Percentiles rank a stretch among this genome's conserved stretches.
Evolutionary conservation across 805 yeast species (phyloP).

Genomic region (Zygosaccharomyces lentus): DNA sequence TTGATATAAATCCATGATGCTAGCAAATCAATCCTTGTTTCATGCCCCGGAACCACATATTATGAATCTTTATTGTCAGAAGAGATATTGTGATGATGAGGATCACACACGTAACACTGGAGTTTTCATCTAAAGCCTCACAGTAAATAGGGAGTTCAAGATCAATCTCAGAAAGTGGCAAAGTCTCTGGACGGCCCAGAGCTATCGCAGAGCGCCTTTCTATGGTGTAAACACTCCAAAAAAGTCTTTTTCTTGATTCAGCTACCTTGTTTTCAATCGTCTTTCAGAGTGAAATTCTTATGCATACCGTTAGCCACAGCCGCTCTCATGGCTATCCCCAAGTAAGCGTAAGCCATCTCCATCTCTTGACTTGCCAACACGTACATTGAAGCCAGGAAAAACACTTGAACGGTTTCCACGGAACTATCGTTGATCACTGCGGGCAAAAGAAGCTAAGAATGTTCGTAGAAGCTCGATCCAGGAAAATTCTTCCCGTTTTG

Average conservation of each 20-base stretch:
- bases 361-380: constrained; percentile 12
- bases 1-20: constrained; percentile 10
- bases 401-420: constrained; percentile 11
- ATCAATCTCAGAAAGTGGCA: constrained; percentile 11
- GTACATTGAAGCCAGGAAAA: constrained; percentile 11
- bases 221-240: constrained; percentile 12
- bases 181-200: constrained; percentile 12
- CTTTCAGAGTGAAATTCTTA: constrained; percentile 5
- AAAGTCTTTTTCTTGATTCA: constrained; percentile 9
- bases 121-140: constrained; percentile 8
- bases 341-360: constrained; percentile 11
- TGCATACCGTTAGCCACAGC: constrained; percentile 14
- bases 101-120: constrained; percentile 10
- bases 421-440: constrained; percentile 13
- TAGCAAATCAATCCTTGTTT: constrained; percentile 10
- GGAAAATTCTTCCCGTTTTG: constrained; percentile 1
- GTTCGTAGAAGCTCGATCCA: constrained; percentile 10
- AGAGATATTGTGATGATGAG: constrained; percentile 12
- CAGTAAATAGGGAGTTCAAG: constrained; percentile 11
- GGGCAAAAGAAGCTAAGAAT: constrained; percentile 11
- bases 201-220: constrained; percentile 12
- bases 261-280: constrained; percentile 7
- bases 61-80: constrained; percentile 11
- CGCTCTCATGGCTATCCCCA: constrained; percentile 12
- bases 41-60: constrained; percentile 11